These are phyloP conservation scores for Talaromyces sp. DNA, from an alignment of 2,329 filamentous ascomycete species.

Conservation along the genomic window DNA sequence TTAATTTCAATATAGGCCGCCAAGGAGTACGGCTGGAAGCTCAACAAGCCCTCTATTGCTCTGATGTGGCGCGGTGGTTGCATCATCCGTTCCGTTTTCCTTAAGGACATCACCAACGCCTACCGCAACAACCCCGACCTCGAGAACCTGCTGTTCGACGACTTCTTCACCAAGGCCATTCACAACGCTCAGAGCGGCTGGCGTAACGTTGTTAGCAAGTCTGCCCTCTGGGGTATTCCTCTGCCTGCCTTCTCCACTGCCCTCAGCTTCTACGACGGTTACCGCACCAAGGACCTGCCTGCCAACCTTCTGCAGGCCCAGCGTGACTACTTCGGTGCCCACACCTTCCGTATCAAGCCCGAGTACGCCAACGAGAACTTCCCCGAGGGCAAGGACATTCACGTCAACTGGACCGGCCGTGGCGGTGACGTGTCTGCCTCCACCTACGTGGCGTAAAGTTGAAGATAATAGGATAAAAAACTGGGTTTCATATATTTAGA, in stretches of 20 bases:
- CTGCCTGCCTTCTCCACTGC: slow-evolving; percentile 96
- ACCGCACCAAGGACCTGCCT: slow-evolving; percentile 94
- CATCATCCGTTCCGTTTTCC: slow-evolving; percentile 99
- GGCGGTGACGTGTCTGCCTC: slow-evolving; percentile 97
- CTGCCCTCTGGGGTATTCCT: slow-evolving; percentile 91
- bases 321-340: slow-evolving; percentile 98
- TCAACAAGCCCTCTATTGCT: slow-evolving; percentile 99
- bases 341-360: slow-evolving; percentile 88
- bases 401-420: slow-evolving; percentile 99
- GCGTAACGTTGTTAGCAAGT: slow-evolving; percentile 89
- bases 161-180: slow-evolving; percentile 99
- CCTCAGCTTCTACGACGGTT: slow-evolving; percentile 97
- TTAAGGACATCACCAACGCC: slow-evolving; percentile 98
- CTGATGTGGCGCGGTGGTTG: slow-evolving; percentile 99
- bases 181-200: slow-evolving; percentile 92
- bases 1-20: slow-evolving; percentile 81
- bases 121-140: slow-evolving; percentile 94
- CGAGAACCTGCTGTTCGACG: slow-evolving; percentile 96
- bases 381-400: slow-evolving; percentile 82
- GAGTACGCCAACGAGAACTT: slow-evolving; percentile 77
- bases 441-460: slow-evolving; percentile 89
- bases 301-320: slow-evolving; percentile 98
- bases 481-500: slow-evolving; percentile 32
- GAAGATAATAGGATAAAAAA: slow-evolving; percentile 26
- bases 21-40: slow-evolving; percentile 95